Evolutionary conservation across 164 flowering plant species (phyloP), one percentile per base, ranked within the genome.

Genomic region (Magnolia changhungtana): DNA sequence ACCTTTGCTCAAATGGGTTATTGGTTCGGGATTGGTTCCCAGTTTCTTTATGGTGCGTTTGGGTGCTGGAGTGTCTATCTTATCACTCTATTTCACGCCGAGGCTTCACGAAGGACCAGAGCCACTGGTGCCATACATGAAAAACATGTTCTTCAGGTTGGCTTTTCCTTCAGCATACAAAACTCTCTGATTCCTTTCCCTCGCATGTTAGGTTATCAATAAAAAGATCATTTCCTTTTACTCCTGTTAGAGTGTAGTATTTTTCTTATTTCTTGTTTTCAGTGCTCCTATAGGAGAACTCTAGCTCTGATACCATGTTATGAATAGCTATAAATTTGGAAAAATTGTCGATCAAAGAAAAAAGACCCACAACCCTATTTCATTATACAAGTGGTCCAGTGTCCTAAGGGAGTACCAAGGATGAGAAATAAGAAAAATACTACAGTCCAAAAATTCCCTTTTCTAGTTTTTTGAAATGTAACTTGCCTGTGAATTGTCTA

Each of bases 1-100:
- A 67, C 77, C 7, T 75, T 75, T 52, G 61, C 77, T 7, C 77
- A 75, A 68, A 52, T 75, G 77, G 77, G 77, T 8, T 67, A 50
- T 14, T 9, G 49, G 50, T 68, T 27, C 23, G 77, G 77, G 14
- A 9, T 75, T 3, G 24, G 37, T 18, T 67, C 50, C 24, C 77
- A 75, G 51, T 11, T 75, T 18, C 64, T 75, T 16, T 75, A 67
- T 13, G 77, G 77, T n/a, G 65, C 72, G 10, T 29, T 75, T 31
- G 77, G 77, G 3, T 50, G 72, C 66, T 75, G 77, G 77, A 51
- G 72, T 1, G 77, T 68, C 64, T 75, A 75, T 27, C 63, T 75
- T 52, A n/a, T 75, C 23, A 67, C 72, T 24, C 72, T 75, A 27
- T 52, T 75, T 29, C 71, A 75, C 13, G 50, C 64, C 8, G 77